phyloP scores from a whole-genome alignment of 2,329 filamentous ascomycete species.

The Rhynchosporium agropyri region DNA sequence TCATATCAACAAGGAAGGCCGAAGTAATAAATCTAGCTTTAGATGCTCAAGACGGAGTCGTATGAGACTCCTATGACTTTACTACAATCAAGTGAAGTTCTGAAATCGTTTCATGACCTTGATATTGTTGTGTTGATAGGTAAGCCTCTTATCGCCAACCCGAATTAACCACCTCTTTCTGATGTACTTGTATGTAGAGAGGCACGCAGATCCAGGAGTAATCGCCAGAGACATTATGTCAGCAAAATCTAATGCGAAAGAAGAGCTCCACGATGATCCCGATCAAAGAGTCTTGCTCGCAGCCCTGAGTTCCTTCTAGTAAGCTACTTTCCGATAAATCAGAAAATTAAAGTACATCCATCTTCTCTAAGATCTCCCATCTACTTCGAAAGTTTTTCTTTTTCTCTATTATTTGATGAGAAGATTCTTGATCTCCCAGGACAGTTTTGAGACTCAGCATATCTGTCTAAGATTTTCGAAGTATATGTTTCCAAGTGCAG shows the following conservation, averaged over 20 bases:
- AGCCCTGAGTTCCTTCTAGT: constrained; percentile 89
- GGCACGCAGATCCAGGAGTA: too few species aligned
- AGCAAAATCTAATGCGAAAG: constrained; percentile 51
- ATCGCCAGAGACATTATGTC: constrained; percentile 1
- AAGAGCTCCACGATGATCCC: constrained; percentile 57
- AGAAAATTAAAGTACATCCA: background rate
- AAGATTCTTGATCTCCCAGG: background rate
- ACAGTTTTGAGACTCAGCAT: too few species aligned
- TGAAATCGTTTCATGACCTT: background rate
- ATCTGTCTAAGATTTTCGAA: too few species aligned
- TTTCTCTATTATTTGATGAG: background rate
- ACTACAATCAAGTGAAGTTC: background rate
- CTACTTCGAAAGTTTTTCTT: too few species aligned
- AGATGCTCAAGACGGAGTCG: too few species aligned
- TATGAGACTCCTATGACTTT: too few species aligned
- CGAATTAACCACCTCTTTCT: too few species aligned
- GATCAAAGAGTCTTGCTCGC: constrained; percentile 80
- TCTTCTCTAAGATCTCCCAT: background rate
- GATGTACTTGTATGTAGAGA: too few species aligned
- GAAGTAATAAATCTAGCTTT: too few species aligned
- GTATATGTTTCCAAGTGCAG: too few species aligned
- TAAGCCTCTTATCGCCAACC: background rate
- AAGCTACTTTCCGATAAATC: constrained; percentile 45
- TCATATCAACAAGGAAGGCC: too few species aligned
- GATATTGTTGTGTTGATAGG: background rate